phyloP scores from a whole-genome alignment of 2,329 filamentous ascomycete genomes.

The Aspergillus sp. region DNA sequence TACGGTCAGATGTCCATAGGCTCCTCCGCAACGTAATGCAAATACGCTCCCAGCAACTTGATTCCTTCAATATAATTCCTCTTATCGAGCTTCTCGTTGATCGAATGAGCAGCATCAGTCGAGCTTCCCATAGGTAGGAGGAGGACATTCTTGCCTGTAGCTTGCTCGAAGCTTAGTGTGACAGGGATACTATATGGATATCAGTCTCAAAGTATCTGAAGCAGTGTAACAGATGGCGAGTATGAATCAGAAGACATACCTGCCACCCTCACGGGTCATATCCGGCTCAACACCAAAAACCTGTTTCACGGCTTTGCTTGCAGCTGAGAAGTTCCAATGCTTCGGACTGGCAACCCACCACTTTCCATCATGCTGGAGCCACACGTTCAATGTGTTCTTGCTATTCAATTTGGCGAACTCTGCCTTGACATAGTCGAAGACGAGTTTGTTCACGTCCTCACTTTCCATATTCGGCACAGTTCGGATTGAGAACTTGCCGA shows the following conservation, averaged over 20 bases:
- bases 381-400: slow-evolving; percentile 87
- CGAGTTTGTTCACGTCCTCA: slow-evolving; percentile 79
- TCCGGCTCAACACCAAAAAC: slow-evolving; percentile 94
- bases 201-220: slow-evolving; percentile 23
- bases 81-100: slow-evolving; percentile 98
- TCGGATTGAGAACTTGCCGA: slow-evolving; percentile 96
- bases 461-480: slow-evolving; percentile 98
- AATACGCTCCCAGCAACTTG: slow-evolving; percentile 89
- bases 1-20: slow-evolving; percentile 49
- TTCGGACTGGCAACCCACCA: slow-evolving; percentile 99
- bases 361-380: slow-evolving; percentile 85
- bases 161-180: slow-evolving; percentile 94
- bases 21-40: slow-evolving; percentile 95
- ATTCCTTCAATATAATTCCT: slow-evolving; percentile 98
- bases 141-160: slow-evolving; percentile 95
- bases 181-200: slow-evolving; percentile 78
- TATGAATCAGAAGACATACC: slow-evolving; percentile 51
- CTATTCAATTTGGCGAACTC: slow-evolving; percentile 83
- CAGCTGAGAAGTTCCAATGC: slow-evolving; percentile 98
- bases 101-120: slow-evolving; percentile 93
- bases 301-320: slow-evolving; percentile 91
- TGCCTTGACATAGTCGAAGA: slow-evolving; percentile 79
- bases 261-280: slow-evolving; percentile 93
- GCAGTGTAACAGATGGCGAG: slow-evolving; percentile 5
- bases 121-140: slow-evolving; percentile 96